Percentiles rank a stretch among this genome's conserved stretches.
phyloP scores from a whole-genome alignment of 2,329 filamentous ascomycete genomes.

The Penicillium fuscoglaucum region DNA sequence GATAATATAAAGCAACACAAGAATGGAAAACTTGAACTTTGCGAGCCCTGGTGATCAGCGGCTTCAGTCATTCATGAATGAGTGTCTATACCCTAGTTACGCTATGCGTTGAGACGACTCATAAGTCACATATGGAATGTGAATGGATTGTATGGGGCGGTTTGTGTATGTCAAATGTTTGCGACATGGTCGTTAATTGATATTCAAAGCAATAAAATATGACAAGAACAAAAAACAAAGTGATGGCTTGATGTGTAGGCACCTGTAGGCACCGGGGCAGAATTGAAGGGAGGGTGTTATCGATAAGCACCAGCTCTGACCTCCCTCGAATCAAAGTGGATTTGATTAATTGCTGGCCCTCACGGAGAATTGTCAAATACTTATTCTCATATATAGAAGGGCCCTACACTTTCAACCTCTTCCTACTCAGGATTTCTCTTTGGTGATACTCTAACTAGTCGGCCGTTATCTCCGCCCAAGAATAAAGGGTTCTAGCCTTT shows the following conservation, averaged over 20 bases:
- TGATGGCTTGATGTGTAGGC: not conserved
- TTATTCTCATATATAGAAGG: not conserved
- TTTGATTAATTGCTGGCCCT: too few relatives aligned
- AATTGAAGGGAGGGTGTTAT: not conserved
- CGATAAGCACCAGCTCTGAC: constrained; percentile 5
- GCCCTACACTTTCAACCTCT: rapidly evolving
- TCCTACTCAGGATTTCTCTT: not conserved
- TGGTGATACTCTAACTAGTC: too few relatives aligned
- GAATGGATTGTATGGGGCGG: constrained; percentile 4
- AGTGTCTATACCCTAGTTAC: too few relatives aligned
- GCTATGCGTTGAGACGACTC: too few relatives aligned
- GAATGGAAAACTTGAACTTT: too few relatives aligned
- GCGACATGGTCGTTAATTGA: not conserved
- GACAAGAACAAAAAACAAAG: not conserved
- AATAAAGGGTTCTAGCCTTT: not conserved
- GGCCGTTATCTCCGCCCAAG: too few relatives aligned
- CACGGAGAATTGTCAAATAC: not conserved
- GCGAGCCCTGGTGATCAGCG: too few relatives aligned
- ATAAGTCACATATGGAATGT: not conserved
- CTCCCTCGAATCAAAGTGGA: too few relatives aligned
- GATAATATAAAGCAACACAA: too few relatives aligned
- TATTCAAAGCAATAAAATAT: not conserved
- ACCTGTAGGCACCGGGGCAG: not conserved
- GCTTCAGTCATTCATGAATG: too few relatives aligned
- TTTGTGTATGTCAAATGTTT: not conserved